These are phyloP conservation scores for Orbilia brochopaga DNA, from an alignment of 2,329 filamentous ascomycete species.

Conservation along the genomic window DNA sequence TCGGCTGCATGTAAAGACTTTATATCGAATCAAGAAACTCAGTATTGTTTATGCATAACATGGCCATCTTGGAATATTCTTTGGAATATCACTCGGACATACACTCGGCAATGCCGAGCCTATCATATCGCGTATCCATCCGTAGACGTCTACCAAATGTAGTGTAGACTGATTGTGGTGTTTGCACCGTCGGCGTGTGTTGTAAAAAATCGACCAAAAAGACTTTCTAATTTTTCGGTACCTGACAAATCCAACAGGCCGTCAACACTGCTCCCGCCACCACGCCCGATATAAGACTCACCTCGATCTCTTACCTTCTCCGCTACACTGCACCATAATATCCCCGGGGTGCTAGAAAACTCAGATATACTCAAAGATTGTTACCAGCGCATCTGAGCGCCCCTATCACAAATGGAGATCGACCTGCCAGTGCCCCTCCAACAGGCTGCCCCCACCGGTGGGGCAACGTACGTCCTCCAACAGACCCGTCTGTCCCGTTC, in stretches of 20 bases:
- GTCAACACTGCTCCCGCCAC: slow-evolving; percentile 44
- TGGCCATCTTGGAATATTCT: no score
- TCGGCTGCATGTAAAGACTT: no score
- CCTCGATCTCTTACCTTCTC: slow-evolving; percentile 18
- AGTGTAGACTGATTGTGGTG: no score
- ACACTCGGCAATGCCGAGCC: no score
- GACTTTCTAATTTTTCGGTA: slow-evolving; percentile 23
- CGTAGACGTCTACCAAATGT: no score
- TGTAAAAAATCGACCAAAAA: no score
- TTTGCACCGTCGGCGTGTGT: no score
- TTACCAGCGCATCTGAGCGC: slow-evolving; percentile 2
- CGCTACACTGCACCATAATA: slow-evolving; percentile 1
- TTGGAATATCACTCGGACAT: no score
- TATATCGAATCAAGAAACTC: no score
- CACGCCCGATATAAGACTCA: slow-evolving; percentile 16
- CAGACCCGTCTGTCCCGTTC: slow-evolving; percentile 26
- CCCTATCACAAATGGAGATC: slow-evolving; percentile 57
- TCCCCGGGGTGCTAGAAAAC: slow-evolving; percentile 1
- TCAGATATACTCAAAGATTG: neutral
- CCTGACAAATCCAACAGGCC: slow-evolving; percentile 50
- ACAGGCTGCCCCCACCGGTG: slow-evolving; percentile 55
- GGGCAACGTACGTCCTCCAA: slow-evolving; percentile 64
- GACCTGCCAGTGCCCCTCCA: slow-evolving; percentile 59
- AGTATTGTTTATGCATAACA: no score
- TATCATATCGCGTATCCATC: no score